Evolutionary conservation across 306 rosid genomes (phyloP).

Genomic region (Ceratonia siliqua): DNA sequence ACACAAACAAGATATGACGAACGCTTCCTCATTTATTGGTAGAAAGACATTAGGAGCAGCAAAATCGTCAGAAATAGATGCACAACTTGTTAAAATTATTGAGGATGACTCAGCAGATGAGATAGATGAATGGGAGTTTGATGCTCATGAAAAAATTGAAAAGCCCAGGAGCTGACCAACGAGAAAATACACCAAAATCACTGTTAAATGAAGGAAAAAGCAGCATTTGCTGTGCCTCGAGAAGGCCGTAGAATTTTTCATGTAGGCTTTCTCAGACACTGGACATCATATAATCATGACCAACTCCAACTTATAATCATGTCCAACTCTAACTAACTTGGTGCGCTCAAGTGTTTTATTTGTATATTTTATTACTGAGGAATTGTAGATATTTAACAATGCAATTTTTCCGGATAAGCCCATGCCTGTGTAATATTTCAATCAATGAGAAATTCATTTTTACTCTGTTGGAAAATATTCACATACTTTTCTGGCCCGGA

Average conservation of each 20-base stretch:
- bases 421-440: conserved; percentile 27
- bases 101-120: conserved; percentile 58
- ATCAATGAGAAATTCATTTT: conserved; percentile 5
- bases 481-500: conserved; percentile 10
- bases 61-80: conserved; percentile 19
- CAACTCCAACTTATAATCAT: background rate
- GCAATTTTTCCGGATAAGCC: conserved; percentile 29
- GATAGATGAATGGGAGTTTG: conserved; percentile 73
- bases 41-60: conserved; percentile 15
- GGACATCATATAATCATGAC: conserved; percentile 19
- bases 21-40: conserved; percentile 29
- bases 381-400: conserved; percentile 36
- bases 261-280: background rate
- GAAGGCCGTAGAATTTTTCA: conserved; percentile 18
- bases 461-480: conserved; percentile 22
- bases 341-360: conserved; percentile 26
- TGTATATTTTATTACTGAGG: conserved; percentile 38
- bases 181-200: conserved; percentile 31
- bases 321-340: conserved; percentile 1
- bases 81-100: conserved; percentile 44
- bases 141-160: conserved; percentile 55
- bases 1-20: conserved; percentile 25
- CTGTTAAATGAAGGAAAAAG: conserved; percentile 9
- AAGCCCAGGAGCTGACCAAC: conserved; percentile 32
- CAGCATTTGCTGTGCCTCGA: conserved; percentile 19